Percentiles rank a stretch among this genome's conserved stretches.
Conservation (phyloP, 169 alveolate genomes). For the Eimeria brunetti region DNA sequence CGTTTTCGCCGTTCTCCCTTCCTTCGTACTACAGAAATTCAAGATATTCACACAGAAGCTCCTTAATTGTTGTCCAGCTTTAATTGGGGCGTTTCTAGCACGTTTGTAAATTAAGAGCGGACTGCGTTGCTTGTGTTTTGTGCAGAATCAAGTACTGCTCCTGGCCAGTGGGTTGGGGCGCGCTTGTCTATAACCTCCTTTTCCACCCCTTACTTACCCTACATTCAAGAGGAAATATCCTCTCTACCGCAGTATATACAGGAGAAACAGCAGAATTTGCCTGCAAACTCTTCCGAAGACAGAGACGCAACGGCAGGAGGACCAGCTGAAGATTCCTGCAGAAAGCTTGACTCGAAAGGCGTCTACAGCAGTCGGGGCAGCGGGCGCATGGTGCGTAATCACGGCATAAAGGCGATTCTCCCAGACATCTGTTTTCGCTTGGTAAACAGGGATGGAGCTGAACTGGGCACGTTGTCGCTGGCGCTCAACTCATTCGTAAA, state of each 20-base stretch:
- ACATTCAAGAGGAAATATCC: constrained; percentile 28
- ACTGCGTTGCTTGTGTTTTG: background rate
- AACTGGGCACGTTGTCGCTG: constrained; percentile 50
- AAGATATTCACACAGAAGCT: background rate
- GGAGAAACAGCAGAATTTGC: background rate
- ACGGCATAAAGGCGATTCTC: constrained; percentile 11
- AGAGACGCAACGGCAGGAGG: background rate
- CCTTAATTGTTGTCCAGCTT: background rate
- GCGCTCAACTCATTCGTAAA: constrained; percentile 52
- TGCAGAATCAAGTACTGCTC: constrained; percentile 46
- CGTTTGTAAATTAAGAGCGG: background rate
- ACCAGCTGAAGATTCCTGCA: background rate
- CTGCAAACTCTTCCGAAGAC: background rate
- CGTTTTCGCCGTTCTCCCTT: background rate
- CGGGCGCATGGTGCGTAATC: constrained; percentile 6
- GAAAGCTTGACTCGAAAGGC: background rate
- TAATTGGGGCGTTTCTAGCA: background rate
- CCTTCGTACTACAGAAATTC: background rate
- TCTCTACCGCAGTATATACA: background rate
- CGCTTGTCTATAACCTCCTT: constrained; percentile 47
- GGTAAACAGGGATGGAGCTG: constrained; percentile 40
- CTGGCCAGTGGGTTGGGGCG: constrained; percentile 77
- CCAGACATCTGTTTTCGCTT: constrained; percentile 75
- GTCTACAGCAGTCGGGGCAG: constrained; percentile 10
- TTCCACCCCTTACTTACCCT: constrained; percentile 72